Evolutionary conservation across 179 eudicot species (phyloP).

Genomic region (Corrigiola litoralis): DNA sequence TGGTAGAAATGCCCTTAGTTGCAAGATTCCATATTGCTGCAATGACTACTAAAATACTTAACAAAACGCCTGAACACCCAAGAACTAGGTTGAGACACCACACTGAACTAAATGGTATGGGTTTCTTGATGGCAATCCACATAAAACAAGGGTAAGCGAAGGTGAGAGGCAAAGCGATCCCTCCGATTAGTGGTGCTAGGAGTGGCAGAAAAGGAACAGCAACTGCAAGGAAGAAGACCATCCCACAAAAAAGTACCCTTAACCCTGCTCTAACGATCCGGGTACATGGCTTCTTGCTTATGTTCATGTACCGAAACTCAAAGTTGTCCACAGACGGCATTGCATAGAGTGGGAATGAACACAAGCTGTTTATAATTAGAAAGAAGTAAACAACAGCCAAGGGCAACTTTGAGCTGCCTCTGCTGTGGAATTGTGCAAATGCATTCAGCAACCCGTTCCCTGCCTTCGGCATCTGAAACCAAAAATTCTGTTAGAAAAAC

Average conservation of each 20-base stretch:
- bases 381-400: constrained; percentile 21
- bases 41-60: constrained; percentile 26
- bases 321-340: constrained; percentile 24
- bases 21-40: constrained; percentile 38
- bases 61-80: constrained; percentile 35
- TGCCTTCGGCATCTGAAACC: constrained; percentile 12
- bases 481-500: neutral
- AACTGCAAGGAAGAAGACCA: constrained; percentile 42
- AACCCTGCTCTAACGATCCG: constrained; percentile 31
- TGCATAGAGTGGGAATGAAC: constrained; percentile 23
- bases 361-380: constrained; percentile 13
- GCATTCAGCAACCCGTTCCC: constrained; percentile 8
- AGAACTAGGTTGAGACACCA: constrained; percentile 46
- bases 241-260: constrained; percentile 44
- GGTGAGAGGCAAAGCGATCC: constrained; percentile 44
- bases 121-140: constrained; percentile 53
- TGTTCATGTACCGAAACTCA: constrained; percentile 17
- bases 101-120: constrained; percentile 22
- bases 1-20: constrained; percentile 38
- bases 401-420: constrained; percentile 2
- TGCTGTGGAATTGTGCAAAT: constrained; percentile 2
- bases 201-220: constrained; percentile 48
- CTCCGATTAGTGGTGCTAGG: constrained; percentile 40
- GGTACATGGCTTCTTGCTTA: constrained; percentile 17
- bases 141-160: constrained; percentile 56